A percentile compares a stretch with the other conserved stretches of the same genome.
Evolutionary conservation across 116 monocot genomes (phyloP).

Genomic region (Dioscorea cayenensis): DNA sequence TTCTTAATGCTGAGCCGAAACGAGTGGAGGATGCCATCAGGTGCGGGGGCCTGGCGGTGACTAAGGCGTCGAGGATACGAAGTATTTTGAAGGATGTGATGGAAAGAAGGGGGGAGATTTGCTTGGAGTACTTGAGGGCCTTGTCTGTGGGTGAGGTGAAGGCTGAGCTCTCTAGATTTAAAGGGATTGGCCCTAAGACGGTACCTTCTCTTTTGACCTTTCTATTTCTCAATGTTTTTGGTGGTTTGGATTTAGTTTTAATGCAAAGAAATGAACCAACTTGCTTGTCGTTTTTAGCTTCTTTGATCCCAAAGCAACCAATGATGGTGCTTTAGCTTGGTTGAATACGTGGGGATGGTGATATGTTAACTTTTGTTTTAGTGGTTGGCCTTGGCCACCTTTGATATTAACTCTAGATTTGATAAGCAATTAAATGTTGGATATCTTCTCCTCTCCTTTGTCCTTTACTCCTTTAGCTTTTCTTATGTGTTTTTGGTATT

Average conservation of each 20-base stretch:
- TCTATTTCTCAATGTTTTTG: neutral
- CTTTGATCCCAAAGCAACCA: no score
- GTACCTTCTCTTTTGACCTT: slow-evolving; percentile 15
- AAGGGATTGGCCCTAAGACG: slow-evolving; percentile 88
- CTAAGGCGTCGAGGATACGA: slow-evolving; percentile 65
- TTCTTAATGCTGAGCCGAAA: slow-evolving; percentile 45
- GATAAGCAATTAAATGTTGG: no score
- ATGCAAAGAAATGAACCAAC: no score
- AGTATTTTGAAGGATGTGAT: slow-evolving; percentile 34
- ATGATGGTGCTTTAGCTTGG: no score
- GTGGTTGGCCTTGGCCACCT: no score
- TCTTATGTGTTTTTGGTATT: no score
- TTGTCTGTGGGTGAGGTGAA: slow-evolving; percentile 60
- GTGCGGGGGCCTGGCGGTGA: slow-evolving; percentile 71
- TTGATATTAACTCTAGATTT: no score
- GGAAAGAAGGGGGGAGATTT: slow-evolving; percentile 53
- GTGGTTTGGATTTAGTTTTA: neutral
- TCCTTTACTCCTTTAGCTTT: neutral
- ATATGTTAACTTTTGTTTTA: no score
- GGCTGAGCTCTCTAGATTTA: slow-evolving; percentile 64
- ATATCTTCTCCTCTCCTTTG: neutral
- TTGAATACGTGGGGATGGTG: no score
- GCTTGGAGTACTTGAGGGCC: slow-evolving; percentile 55
- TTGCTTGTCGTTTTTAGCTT: no score
- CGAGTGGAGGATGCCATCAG: slow-evolving; percentile 59